Conservation (phyloP, 2,329 filamentous ascomycete species). For the Colletotrichum lindemuthianum region DNA sequence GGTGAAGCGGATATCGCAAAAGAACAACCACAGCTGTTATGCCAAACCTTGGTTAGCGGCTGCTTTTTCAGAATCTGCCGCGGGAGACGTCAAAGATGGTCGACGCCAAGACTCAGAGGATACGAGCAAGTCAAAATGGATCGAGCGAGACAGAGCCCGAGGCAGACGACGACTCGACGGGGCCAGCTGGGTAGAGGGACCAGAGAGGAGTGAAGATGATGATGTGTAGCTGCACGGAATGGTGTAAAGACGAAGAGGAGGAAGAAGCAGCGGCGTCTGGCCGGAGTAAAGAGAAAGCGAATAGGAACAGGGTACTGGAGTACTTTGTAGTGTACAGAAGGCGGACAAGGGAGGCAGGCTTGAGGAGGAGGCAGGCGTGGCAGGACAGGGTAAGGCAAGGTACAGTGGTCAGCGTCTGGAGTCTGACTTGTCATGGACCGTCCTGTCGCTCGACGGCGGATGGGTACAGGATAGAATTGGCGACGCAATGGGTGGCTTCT, state of each 20-base stretch:
- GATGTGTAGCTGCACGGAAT: conserved; percentile 29
- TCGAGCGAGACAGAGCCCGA: no score
- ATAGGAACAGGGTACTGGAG: conserved; percentile 13
- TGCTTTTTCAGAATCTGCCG: conserved; percentile 5
- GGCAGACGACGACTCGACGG: no score
- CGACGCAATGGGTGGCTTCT: conserved; percentile 39
- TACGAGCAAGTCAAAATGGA: not conserved
- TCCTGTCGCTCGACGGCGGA: conserved; percentile 39
- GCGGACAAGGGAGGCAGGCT: conserved; percentile 38
- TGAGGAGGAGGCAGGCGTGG: conserved; percentile 11
- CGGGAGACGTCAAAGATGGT: conserved; percentile 4
- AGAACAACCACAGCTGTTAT: conserved; percentile 15
- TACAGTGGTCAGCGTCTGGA: conserved; percentile 41
- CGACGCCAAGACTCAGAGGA: conserved; percentile 3
- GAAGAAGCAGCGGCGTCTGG: not conserved
- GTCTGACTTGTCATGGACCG: conserved; percentile 10
- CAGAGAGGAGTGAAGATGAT: conserved; percentile 14
- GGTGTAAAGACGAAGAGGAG: conserved; percentile 25
- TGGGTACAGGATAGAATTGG: conserved; percentile 39
- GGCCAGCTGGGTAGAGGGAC: not conserved
- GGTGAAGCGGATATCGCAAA: conserved; percentile 2
- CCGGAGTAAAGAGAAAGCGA: conserved; percentile 37
- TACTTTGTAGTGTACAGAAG: conserved; percentile 11
- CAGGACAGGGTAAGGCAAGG: conserved; percentile 41
- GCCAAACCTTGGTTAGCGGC: conserved; percentile 29